These are phyloP conservation scores for Cucumis sativus DNA, from an alignment of 306 rosid species.

Conservation along the genomic window DNA sequence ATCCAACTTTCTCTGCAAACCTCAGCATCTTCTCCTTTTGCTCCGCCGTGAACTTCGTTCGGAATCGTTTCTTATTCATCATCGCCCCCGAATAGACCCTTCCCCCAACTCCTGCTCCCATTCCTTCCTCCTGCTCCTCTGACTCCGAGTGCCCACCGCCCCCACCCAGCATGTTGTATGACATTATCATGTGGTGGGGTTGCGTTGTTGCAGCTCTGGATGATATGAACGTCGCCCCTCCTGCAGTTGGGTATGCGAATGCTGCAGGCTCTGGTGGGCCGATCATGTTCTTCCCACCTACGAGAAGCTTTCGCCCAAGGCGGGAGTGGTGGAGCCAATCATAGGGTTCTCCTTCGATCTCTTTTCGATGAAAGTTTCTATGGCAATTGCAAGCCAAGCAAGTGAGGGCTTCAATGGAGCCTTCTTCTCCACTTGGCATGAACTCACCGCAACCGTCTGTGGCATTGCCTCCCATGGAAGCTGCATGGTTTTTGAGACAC, in stretches of 20 bases:
- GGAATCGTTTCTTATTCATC: slow-evolving; percentile 16
- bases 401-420: slow-evolving; percentile 58
- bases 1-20: slow-evolving; percentile 23
- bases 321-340: slow-evolving; percentile 11
- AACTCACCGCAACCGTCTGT: slow-evolving; percentile 89
- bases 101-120: background rate
- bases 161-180: slow-evolving; percentile 38
- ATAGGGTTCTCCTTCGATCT: slow-evolving; percentile 32
- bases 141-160: slow-evolving; percentile 43
- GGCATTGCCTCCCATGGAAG: slow-evolving; percentile 83
- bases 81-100: background rate
- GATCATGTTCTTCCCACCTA: slow-evolving; percentile 10
- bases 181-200: slow-evolving; percentile 51
- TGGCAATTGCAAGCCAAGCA: slow-evolving; percentile 89
- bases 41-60: slow-evolving; percentile 23
- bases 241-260: slow-evolving; percentile 31
- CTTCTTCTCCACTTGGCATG: slow-evolving; percentile 86
- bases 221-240: slow-evolving; percentile 32
- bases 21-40: slow-evolving; percentile 22
- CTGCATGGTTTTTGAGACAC: slow-evolving; percentile 88
- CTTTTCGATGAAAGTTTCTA: slow-evolving; percentile 85
- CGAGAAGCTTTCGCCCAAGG: background rate
- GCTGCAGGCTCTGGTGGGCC: slow-evolving; percentile 17
- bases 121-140: slow-evolving; percentile 48
- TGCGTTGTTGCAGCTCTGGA: slow-evolving; percentile 31